Conservation (phyloP, 2,329 filamentous ascomycete species). For the Fusarium neocosmosporiellum region DNA sequence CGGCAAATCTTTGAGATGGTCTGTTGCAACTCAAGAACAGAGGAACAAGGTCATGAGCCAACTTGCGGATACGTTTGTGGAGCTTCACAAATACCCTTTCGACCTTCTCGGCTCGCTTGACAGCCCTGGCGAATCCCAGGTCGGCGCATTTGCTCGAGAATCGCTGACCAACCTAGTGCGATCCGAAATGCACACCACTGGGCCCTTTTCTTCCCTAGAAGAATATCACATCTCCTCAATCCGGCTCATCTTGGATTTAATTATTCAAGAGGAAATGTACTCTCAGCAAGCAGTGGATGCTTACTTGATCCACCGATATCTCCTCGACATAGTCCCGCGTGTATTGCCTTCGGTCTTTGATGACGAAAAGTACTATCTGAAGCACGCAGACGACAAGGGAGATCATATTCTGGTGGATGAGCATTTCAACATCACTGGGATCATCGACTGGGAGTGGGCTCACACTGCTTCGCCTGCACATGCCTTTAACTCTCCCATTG, state of each 20-base stretch:
- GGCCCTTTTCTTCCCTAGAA: constrained; percentile 49
- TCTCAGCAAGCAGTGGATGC: constrained; percentile 47
- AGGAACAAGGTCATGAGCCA: constrained; percentile 50
- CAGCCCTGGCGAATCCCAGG: constrained; percentile 36
- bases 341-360: constrained; percentile 36
- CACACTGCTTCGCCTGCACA: constrained; percentile 48
- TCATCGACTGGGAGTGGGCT: constrained; percentile 60
- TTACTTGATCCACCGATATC: constrained; percentile 56
- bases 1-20: constrained; percentile 52
- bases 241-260: constrained; percentile 51
- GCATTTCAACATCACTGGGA: constrained; percentile 58
- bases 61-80: constrained; percentile 52
- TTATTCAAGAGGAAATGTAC: constrained; percentile 51
- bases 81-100: constrained; percentile 53
- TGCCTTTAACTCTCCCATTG: constrained; percentile 57
- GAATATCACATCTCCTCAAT: constrained; percentile 52
- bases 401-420: constrained; percentile 61
- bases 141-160: constrained; percentile 53
- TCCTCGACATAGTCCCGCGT: constrained; percentile 51
- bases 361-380: constrained; percentile 55
- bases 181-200: constrained; percentile 43
- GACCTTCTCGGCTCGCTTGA: constrained; percentile 50
- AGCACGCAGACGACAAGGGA: constrained; percentile 56
- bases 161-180: constrained; percentile 49
- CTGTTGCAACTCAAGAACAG: constrained; percentile 47